Conservation (phyloP, 441 rosid species). For the Gossypium davidsonii region DNA sequence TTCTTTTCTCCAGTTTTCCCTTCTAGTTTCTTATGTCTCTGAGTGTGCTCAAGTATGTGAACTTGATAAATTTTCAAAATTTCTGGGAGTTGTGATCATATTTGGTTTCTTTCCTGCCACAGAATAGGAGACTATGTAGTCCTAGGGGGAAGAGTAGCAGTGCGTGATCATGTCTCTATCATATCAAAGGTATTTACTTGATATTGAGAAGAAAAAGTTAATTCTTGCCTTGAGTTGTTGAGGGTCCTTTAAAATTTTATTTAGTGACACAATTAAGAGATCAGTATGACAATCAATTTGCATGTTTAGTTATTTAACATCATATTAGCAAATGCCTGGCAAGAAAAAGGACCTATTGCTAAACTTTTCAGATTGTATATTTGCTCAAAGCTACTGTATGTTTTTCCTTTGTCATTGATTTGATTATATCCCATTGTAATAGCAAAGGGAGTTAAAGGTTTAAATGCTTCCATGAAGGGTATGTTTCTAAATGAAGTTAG, state of each 20-base stretch:
- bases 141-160: constrained; percentile 64
- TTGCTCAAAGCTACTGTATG: not conserved
- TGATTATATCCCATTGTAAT: not conserved
- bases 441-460: not conserved
- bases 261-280: not conserved
- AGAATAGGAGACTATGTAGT: constrained; percentile 61
- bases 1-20: not conserved
- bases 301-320: not conserved
- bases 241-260: not conserved
- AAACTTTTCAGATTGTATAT: not conserved
- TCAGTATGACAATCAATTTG: not conserved
- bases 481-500: constrained; percentile 7
- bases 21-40: not conserved
- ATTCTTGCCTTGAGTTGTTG: not conserved
- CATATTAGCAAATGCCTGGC: not conserved
- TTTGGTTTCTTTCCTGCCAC: constrained; percentile 13
- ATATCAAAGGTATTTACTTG: constrained; percentile 47
- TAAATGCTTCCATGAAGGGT: not conserved
- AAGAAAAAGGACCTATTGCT: not conserved
- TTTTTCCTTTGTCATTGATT: not conserved
- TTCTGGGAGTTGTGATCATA: not conserved
- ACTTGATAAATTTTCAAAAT: constrained; percentile 1
- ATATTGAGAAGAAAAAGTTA: not conserved
- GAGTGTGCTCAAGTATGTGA: not conserved
- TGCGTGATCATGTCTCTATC: constrained; percentile 61